Conservation (phyloP, 1,139 yeast species). For the Taphrina communis region DNA sequence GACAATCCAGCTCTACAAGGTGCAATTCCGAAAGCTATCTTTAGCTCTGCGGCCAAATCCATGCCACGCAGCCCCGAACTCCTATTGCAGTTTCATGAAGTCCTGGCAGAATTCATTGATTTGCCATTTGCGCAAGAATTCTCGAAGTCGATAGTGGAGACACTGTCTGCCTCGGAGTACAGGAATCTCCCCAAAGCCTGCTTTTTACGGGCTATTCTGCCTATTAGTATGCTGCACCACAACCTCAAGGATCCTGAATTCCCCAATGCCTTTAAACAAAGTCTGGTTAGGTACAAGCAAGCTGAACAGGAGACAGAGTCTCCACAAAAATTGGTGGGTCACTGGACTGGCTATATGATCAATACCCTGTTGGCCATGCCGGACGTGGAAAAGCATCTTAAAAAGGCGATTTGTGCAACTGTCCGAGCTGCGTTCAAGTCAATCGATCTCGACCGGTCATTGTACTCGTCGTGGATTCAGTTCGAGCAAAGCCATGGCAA, state of each 20-base stretch:
- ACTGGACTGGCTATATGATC: constrained; percentile 21
- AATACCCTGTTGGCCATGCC: constrained; percentile 16
- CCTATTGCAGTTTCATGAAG: constrained; percentile 17
- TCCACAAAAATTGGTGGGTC: constrained; percentile 3
- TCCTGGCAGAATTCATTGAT: constrained; percentile 5
- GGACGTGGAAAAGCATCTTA: constrained; percentile 24
- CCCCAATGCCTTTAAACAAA: constrained; percentile 33
- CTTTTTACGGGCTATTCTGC: constrained; percentile 32
- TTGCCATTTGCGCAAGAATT: constrained; percentile 22
- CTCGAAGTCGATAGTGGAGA: constrained; percentile 1
- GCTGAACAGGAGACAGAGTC: constrained; percentile 8
- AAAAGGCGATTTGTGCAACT: constrained; percentile 14
- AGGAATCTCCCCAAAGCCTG: constrained; percentile 20
- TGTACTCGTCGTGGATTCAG: constrained; percentile 21
- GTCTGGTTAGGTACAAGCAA: constrained; percentile 15
- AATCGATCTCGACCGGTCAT: constrained; percentile 1
- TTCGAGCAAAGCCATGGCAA: constrained; percentile 18
- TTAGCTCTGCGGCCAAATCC: constrained; percentile 26
- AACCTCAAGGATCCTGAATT: constrained; percentile 32
- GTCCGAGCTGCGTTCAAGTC: constrained; percentile 18
- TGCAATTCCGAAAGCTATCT: constrained; percentile 34
- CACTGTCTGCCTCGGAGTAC: constrained; percentile 5
- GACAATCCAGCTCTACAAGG: constrained; percentile 41
- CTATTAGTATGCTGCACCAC: constrained; percentile 11
- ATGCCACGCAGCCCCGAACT: constrained; percentile 25